Conservation (phyloP, 2,329 filamentous ascomycete species). For the Monosporascus cannonballus region DNA sequence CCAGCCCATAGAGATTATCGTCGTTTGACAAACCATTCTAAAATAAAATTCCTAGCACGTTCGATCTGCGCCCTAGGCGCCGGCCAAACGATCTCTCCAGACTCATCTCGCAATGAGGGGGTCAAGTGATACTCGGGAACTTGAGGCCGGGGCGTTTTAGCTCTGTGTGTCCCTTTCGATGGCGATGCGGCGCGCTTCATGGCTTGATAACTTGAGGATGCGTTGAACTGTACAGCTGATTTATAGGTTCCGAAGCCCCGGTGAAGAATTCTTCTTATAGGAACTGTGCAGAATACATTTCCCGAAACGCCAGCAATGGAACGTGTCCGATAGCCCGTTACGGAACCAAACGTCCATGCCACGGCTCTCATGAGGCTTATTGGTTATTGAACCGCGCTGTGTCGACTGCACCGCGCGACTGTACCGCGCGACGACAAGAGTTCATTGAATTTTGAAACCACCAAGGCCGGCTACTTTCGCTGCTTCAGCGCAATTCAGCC, state of each 20-base stretch:
- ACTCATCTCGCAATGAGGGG: constrained; percentile 32
- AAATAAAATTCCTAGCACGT: constrained; percentile 48
- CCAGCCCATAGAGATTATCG: not conserved
- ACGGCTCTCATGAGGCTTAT: constrained; percentile 2
- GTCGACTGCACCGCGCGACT: not conserved
- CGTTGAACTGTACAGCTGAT: not conserved
- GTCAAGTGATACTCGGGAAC: constrained; percentile 40
- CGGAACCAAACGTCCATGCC: not conserved
- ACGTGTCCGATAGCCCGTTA: not conserved
- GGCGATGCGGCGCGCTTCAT: constrained; percentile 22
- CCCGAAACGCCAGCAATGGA: not conserved
- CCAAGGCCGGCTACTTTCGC: not conserved
- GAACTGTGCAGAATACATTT: not conserved
- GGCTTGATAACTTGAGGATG: not conserved
- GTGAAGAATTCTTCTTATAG: not conserved
- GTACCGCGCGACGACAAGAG: not conserved
- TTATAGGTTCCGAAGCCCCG: not conserved
- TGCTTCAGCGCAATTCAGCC: not conserved
- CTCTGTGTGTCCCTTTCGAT: constrained; percentile 9
- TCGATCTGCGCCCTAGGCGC: constrained; percentile 50
- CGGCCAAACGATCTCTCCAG: constrained; percentile 53
- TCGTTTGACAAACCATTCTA: constrained; percentile 43
- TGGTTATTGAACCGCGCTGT: not conserved
- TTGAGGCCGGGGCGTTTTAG: constrained; percentile 21
- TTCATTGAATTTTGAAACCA: not conserved